phyloP scores from a whole-genome alignment of 1,284 basidiomycete genomes.

The Ceratobasidium papillatum region DNA sequence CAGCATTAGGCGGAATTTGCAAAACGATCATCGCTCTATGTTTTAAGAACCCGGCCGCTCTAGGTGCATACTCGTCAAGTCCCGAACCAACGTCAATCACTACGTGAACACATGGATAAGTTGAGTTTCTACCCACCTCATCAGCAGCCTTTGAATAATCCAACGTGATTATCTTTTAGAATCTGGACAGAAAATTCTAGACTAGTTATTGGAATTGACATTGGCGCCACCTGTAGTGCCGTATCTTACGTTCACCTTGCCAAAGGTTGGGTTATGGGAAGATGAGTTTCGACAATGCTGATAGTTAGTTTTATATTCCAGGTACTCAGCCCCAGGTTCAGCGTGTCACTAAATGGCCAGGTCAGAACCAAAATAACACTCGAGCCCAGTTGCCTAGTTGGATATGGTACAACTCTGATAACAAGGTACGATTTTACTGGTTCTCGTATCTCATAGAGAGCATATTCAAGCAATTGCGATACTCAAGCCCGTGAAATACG shows the following conservation, averaged over 20 bases:
- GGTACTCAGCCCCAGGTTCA: not conserved
- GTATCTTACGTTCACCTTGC: not conserved
- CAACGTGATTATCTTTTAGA: too few species aligned
- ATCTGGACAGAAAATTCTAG: not conserved
- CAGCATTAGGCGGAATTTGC: too few species aligned
- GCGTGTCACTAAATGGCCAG: constrained; percentile 8
- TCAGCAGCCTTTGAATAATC: too few species aligned
- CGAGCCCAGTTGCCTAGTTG: not conserved
- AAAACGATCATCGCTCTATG: too few species aligned
- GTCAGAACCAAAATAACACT: not conserved
- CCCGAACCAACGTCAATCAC: too few species aligned
- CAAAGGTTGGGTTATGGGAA: not conserved
- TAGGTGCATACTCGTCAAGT: too few species aligned
- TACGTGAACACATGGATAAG: too few species aligned
- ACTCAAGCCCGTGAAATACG: constrained; percentile 7
- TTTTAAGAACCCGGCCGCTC: too few species aligned
- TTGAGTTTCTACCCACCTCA: not conserved
- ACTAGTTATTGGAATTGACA: constrained; percentile 12
- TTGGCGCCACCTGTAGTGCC: constrained; percentile 14
- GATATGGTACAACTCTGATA: not conserved
- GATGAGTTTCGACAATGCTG: too few species aligned
- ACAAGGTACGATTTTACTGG: not conserved
- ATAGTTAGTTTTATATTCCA: too few species aligned
- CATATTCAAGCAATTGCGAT: too few species aligned
- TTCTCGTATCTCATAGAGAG: too few species aligned